Conservation (phyloP, 768 basidiomycete species). For the Pleurotus giganteus region DNA sequence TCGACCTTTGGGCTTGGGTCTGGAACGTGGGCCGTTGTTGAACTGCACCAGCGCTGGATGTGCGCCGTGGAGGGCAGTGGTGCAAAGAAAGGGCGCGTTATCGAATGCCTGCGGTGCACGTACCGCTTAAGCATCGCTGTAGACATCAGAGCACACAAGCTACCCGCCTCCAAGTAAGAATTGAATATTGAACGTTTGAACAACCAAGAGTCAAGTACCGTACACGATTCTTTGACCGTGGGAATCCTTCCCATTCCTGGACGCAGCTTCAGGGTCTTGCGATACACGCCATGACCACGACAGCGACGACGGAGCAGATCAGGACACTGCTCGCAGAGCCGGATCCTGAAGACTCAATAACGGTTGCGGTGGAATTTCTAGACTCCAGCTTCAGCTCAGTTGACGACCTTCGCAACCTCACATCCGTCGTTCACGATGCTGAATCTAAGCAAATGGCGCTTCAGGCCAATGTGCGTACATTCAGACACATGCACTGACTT, state of each 20-base stretch:
- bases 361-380: constrained; percentile 35
- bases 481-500: constrained; percentile 14
- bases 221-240: neutral
- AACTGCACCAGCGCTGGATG: constrained; percentile 8
- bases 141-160: neutral
- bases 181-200: neutral
- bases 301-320: constrained; percentile 44
- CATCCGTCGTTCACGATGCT: constrained; percentile 41
- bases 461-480: constrained; percentile 41
- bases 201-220: neutral
- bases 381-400: constrained; percentile 46
- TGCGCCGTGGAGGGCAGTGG: neutral
- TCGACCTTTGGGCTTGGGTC: neutral
- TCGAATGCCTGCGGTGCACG: neutral
- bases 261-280: constrained; percentile 25
- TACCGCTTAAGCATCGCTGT: constrained; percentile 9
- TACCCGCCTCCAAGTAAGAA: neutral
- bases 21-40: neutral
- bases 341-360: constrained; percentile 31
- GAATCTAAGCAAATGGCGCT: constrained; percentile 38
- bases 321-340: constrained; percentile 50
- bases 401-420: constrained; percentile 49
- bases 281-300: constrained; percentile 14
- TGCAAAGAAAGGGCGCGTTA: neutral
- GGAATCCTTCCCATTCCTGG: constrained; percentile 12